Evolutionary conservation across 148 eudicot species (phyloP).

Genomic region (Oxyria digyna): DNA sequence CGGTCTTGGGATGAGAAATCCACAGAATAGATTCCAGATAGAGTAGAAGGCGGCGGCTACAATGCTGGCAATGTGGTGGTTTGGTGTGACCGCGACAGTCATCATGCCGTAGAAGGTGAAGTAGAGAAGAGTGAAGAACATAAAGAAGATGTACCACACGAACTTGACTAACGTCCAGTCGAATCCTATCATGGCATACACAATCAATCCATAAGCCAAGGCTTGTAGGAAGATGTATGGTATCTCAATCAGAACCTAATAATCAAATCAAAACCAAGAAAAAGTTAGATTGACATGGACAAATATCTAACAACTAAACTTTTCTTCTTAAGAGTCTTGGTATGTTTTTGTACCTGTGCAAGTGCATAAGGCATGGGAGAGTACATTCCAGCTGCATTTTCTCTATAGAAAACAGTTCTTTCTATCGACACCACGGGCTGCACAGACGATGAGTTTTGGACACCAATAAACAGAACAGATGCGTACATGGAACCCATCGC

Average conservation of each 20-base stretch:
- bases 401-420: slow-evolving; percentile 13
- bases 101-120: slow-evolving; percentile 37
- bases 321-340: no score
- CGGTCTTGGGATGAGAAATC: slow-evolving; percentile 28
- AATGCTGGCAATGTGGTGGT: slow-evolving; percentile 20
- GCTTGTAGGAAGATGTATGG: slow-evolving; percentile 25
- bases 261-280: not conserved
- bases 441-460: slow-evolving; percentile 8
- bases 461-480: slow-evolving; percentile 4
- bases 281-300: not conserved
- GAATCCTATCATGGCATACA: slow-evolving; percentile 34
- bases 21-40: slow-evolving; percentile 34
- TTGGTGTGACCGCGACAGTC: slow-evolving; percentile 32
- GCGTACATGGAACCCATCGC: slow-evolving; percentile 14
- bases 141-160: slow-evolving; percentile 29
- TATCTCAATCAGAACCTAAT: slow-evolving; percentile 26
- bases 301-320: no score
- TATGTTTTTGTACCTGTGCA: not conserved
- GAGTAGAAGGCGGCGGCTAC: slow-evolving; percentile 20
- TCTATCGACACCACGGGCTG: slow-evolving; percentile 10
- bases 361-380: slow-evolving; percentile 7
- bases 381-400: slow-evolving; percentile 12
- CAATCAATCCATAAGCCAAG: slow-evolving; percentile 18
- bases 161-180: slow-evolving; percentile 30
- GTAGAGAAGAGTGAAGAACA: slow-evolving; percentile 27